Base-by-base conservation (phyloP, 768 basidiomycete species). In the Podaxis rugospora region DNA sequence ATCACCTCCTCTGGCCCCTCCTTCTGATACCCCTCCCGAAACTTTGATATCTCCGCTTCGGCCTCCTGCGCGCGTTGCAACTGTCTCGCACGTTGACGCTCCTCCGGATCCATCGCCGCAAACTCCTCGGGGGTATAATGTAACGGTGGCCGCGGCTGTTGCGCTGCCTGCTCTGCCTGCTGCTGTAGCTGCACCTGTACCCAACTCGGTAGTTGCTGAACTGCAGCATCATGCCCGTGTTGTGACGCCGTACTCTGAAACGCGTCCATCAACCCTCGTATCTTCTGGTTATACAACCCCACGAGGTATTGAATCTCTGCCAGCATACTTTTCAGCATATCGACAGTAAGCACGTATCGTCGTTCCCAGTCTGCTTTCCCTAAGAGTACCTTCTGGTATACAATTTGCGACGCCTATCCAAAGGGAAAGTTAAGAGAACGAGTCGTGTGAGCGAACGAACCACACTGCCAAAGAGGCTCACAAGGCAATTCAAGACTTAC, bases 221-320 rank as follows among this genome's bases (percentile, higher is more conserved):
- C 59, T 4, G 59, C 59, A 10, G 53, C 59, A n/a, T 61, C 59
- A 27, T 61, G 59, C 4, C 59, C 59, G 10, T 54, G 51, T 16
- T 53, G 44, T 11, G 59, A 54, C 3, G 46, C 52, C 44, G 59
- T 61, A 39, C 23, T 54, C 53, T 61, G 59, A 13, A 61, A 61
- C 21, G 53, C 59, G 14, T 61, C 59, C 59, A 61, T 61, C 52
- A 61, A 37, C 3, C 47, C 42, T 9, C 59, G 59, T 7, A 61
- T 61, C 23, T 53, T 54, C 53, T 54, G 53, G 44, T 61, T 61
- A 23, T 61, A 61, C 35, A 61, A 28, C 21, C 59, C 59, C 6
- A 61, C 59, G 16, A 61, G 52, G 53, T 61, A 61, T 21, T 61
- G 59, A 18, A 61, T 61, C n/a, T 61, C 59, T 2, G 59, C 59